Conservation (phyloP, 2,329 filamentous ascomycete genomes). For the Arachnopeziza araneosa region DNA sequence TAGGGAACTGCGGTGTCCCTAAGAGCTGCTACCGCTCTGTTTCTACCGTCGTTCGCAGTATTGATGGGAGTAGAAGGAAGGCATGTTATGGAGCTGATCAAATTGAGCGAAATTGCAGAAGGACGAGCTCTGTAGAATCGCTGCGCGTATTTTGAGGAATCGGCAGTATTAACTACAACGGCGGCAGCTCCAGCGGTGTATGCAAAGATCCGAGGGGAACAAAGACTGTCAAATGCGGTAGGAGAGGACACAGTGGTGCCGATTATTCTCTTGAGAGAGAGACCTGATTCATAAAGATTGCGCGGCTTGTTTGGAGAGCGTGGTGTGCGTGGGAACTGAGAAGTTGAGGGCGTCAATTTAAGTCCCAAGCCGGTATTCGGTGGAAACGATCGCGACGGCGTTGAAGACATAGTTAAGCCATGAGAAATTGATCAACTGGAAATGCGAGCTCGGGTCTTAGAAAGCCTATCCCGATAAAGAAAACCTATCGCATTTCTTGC, state of each 20-base stretch:
- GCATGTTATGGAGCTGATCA: conserved; percentile 46
- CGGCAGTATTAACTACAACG: conserved; percentile 78
- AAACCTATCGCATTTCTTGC: background rate
- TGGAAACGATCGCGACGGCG: conserved; percentile 28
- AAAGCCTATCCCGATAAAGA: background rate
- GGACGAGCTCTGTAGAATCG: conserved; percentile 88
- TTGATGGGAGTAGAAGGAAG: conserved; percentile 49
- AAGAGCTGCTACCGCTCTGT: conserved; percentile 45
- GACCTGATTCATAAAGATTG: conserved; percentile 45
- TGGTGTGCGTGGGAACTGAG: conserved; percentile 59
- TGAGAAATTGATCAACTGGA: conserved; percentile 19
- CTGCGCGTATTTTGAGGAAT: conserved; percentile 60
- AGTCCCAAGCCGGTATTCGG: conserved; percentile 35
- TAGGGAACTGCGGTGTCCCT: conserved; percentile 39
- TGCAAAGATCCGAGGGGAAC: conserved; percentile 66
- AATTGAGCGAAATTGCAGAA: conserved; percentile 59
- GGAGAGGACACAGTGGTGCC: conserved; percentile 83
- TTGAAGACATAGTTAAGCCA: conserved; percentile 32
- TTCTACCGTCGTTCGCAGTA: conserved; percentile 60
- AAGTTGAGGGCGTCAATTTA: conserved; percentile 71
- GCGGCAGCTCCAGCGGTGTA: conserved; percentile 91
- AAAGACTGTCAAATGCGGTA: conserved; percentile 78
- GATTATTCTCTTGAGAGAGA: conserved; percentile 78
- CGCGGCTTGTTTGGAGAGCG: conserved; percentile 54
- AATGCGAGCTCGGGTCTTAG: background rate